Evolutionary conservation across 495 filamentous ascomycete genomes (phyloP).

Genomic region (Podospora comata): DNA sequence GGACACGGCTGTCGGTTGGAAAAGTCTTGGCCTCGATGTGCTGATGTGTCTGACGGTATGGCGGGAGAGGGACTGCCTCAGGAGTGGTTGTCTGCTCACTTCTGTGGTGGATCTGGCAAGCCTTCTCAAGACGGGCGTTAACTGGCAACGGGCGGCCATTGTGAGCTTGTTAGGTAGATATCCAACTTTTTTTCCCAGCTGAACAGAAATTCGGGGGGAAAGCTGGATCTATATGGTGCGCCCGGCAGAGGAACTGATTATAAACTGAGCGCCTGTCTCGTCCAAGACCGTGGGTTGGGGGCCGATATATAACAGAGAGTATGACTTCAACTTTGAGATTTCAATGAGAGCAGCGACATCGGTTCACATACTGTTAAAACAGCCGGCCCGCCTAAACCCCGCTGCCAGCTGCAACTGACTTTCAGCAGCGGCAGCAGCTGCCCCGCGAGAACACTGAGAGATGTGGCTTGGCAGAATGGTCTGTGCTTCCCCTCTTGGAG

Average conservation of each 20-base stretch:
- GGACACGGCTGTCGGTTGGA: slow-evolving; percentile 28
- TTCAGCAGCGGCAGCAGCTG: not conserved
- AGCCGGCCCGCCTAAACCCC: not conserved
- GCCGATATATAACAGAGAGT: not conserved
- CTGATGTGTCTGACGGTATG: slow-evolving; percentile 33
- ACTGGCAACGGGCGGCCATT: slow-evolving; percentile 28
- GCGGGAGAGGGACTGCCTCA: slow-evolving; percentile 20
- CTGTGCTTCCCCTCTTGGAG: slow-evolving; percentile 4
- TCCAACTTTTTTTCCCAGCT: no score
- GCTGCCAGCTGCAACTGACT: not conserved
- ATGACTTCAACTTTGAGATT: not conserved
- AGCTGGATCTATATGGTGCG: not conserved
- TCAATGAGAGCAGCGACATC: not conserved
- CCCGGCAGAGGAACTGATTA: not conserved
- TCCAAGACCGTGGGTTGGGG: not conserved
- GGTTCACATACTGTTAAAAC: not conserved
- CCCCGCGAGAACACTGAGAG: not conserved
- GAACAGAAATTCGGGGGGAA: not conserved
- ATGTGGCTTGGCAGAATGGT: not conserved
- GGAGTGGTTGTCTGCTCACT: slow-evolving; percentile 17
- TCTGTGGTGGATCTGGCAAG: slow-evolving; percentile 18
- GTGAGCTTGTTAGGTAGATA: not conserved
- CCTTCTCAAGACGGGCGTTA: slow-evolving; percentile 24
- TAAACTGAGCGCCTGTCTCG: not conserved
- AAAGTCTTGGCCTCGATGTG: slow-evolving; percentile 30